A percentile compares a stretch with the other conserved stretches of the same genome.
phyloP scores from a whole-genome alignment of 345 rosid species.

The Brassica cretica region DNA sequence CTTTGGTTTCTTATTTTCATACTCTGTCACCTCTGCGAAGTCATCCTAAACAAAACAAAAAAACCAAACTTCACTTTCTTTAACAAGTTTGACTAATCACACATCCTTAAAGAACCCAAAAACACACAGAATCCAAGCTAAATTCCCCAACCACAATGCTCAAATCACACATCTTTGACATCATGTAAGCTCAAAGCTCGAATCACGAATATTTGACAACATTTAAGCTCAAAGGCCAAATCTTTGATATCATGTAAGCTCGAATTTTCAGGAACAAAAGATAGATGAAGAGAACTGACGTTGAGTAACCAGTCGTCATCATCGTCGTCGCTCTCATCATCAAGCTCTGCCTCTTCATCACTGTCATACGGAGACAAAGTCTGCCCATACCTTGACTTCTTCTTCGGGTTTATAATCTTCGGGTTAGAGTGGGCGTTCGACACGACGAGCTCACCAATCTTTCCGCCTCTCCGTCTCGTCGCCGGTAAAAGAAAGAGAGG shows the following conservation, averaged over 20 bases:
- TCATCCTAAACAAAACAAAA: conserved; percentile 57
- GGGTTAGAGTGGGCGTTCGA: conserved; percentile 71
- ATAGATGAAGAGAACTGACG: conserved; percentile 44
- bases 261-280: not conserved
- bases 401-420: conserved; percentile 70
- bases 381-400: conserved; percentile 63
- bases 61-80: conserved; percentile 10
- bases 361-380: conserved; percentile 49
- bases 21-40: conserved; percentile 70
- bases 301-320: conserved; percentile 53
- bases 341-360: conserved; percentile 45
- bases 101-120: not conserved
- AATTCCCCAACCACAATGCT: not conserved
- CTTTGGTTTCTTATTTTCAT: conserved; percentile 51
- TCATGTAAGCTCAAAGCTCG: not conserved
- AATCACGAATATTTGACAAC: not conserved
- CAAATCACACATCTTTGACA: not conserved
- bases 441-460: conserved; percentile 46
- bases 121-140: conserved; percentile 1
- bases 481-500: conserved; percentile 19
- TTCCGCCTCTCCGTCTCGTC: conserved; percentile 17
- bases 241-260: not conserved
- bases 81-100: conserved; percentile 3
- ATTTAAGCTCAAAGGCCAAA: not conserved
- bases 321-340: conserved; percentile 44